Percentiles rank a stretch among this genome's conserved stretches.
These are phyloP conservation scores for Globisporangium nodosum DNA, from an alignment of 352 stramenopile genomes.

Conservation along the genomic window DNA sequence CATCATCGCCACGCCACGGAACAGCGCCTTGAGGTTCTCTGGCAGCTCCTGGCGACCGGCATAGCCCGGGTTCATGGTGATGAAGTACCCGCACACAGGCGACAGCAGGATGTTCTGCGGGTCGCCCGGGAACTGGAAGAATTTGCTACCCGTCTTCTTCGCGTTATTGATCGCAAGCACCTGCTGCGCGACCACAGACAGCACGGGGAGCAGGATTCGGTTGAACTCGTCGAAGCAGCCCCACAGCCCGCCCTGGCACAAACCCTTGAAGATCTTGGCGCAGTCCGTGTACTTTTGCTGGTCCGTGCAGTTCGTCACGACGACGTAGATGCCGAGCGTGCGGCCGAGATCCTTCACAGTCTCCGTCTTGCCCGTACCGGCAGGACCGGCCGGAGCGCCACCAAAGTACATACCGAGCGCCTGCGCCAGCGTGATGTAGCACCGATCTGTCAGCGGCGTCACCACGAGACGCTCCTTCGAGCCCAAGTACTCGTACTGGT, in stretches of 20 bases:
- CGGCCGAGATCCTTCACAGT: slow-evolving; percentile 96
- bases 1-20: slow-evolving; percentile 90
- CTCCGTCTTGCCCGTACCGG: slow-evolving; percentile 96
- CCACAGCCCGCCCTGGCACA: slow-evolving; percentile 96
- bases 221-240: slow-evolving; percentile 99
- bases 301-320: slow-evolving; percentile 97
- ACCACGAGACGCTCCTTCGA: slow-evolving; percentile 97
- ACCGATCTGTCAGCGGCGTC: slow-evolving; percentile 95
- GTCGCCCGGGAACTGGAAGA: slow-evolving; percentile 97
- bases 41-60: slow-evolving; percentile 96
- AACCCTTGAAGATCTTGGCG: slow-evolving; percentile 97
- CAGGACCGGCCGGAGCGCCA: slow-evolving; percentile 91
- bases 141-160: slow-evolving; percentile 94
- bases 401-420: slow-evolving; percentile 98
- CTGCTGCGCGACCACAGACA: slow-evolving; percentile 97
- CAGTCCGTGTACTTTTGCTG: slow-evolving; percentile 98
- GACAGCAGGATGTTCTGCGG: slow-evolving; percentile 96
- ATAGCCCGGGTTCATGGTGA: slow-evolving; percentile 99
- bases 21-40: slow-evolving; percentile 97
- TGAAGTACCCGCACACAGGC: slow-evolving; percentile 97
- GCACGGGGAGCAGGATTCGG: slow-evolving; percentile 93
- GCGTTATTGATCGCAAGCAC: slow-evolving; percentile 97
- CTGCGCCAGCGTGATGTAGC: slow-evolving; percentile 97
- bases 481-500: slow-evolving; percentile 97
- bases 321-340: slow-evolving; percentile 94